A percentile compares a stretch with the other conserved stretches of the same genome.
Conservation (phyloP, 345 rosid genomes). For the Cardamine occulta region DNA sequence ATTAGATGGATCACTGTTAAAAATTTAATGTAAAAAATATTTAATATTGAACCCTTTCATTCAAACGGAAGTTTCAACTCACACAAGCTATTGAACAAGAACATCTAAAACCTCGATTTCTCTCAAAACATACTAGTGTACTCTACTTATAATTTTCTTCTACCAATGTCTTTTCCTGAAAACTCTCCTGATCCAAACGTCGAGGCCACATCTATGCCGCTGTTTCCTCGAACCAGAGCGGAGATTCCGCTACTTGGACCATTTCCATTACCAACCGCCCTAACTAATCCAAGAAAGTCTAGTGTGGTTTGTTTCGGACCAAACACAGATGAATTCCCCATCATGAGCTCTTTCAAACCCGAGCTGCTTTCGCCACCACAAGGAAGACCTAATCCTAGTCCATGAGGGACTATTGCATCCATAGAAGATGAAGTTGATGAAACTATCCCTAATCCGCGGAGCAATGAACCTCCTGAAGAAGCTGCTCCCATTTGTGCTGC, state of each 20-base stretch:
- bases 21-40: slow-evolving; percentile 2
- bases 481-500: slow-evolving; percentile 94
- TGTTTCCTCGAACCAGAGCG: slow-evolving; percentile 42
- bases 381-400: slow-evolving; percentile 75
- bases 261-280: slow-evolving; percentile 68
- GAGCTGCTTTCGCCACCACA: slow-evolving; percentile 72
- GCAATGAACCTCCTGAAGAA: slow-evolving; percentile 66
- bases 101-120: not conserved
- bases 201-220: slow-evolving; percentile 36
- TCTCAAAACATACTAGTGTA: slow-evolving; percentile 5
- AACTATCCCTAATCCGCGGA: slow-evolving; percentile 77
- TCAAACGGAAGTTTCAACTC: slow-evolving; percentile 18
- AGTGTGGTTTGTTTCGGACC: slow-evolving; percentile 85
- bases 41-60: slow-evolving; percentile 22
- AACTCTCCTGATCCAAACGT: slow-evolving; percentile 66
- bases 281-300: slow-evolving; percentile 92
- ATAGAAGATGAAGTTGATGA: slow-evolving; percentile 59
- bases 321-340: slow-evolving; percentile 77
- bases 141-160: slow-evolving; percentile 51
- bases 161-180: slow-evolving; percentile 62
- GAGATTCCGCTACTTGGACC: slow-evolving; percentile 54
- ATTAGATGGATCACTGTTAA: not conserved
- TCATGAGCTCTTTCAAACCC: slow-evolving; percentile 87
- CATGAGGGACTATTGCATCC: slow-evolving; percentile 48
- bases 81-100: slow-evolving; percentile 29